Conservation (phyloP, 208 protist genomes). For the Crithidia thermophila region DNA sequence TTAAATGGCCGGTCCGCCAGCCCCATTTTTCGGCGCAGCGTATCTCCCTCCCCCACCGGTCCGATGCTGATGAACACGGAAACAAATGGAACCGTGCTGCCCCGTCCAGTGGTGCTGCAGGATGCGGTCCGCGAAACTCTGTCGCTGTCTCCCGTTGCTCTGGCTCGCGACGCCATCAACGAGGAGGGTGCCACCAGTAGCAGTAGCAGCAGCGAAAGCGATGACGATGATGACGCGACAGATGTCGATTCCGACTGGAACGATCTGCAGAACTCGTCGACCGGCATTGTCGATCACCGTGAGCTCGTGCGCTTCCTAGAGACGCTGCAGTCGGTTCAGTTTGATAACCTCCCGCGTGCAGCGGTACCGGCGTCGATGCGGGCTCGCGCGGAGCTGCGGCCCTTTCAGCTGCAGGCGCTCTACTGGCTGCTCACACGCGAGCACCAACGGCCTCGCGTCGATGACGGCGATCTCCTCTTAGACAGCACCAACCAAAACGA, state of each 20-base stretch:
- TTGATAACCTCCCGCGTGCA: constrained; percentile 50
- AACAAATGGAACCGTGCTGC: neutral
- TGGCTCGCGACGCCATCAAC: neutral
- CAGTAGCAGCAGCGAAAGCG: constrained; percentile 22
- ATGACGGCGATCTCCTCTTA: too few relatives aligned
- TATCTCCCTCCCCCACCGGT: too few relatives aligned
- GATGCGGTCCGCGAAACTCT: neutral
- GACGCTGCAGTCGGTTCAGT: constrained; percentile 40
- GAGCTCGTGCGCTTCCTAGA: constrained; percentile 59
- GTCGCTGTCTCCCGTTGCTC: constrained; percentile 2
- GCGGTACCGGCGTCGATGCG: constrained; percentile 49
- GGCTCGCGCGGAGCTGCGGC: constrained; percentile 36
- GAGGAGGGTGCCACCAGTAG: neutral
- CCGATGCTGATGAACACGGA: too few relatives aligned
- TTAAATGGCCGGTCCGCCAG: neutral
- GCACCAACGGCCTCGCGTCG: constrained; percentile 1
- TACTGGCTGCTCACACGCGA: constrained; percentile 61
- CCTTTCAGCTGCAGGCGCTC: constrained; percentile 69
- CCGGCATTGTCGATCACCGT: constrained; percentile 25
- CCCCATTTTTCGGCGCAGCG: too few relatives aligned
- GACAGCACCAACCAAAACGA: neutral
- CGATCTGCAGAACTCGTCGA: constrained; percentile 9
- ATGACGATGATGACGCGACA: constrained; percentile 27
- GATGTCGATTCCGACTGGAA: constrained; percentile 20
- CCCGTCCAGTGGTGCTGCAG: neutral